phyloP scores from a whole-genome alignment of 2,329 filamentous ascomycete genomes.

The Chaetomium globosum region DNA sequence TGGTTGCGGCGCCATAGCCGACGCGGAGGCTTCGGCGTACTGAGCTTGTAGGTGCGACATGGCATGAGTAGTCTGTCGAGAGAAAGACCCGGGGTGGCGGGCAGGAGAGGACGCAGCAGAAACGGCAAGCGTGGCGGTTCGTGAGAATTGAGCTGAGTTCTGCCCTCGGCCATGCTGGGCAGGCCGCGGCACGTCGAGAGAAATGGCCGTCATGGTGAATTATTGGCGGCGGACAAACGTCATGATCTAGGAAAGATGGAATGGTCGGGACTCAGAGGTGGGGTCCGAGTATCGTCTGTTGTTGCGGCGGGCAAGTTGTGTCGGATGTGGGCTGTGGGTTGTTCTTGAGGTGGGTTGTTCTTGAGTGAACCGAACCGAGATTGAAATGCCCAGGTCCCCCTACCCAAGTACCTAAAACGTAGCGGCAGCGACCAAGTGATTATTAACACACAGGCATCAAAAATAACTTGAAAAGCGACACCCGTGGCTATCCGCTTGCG shows the following conservation, averaged over 20 bases:
- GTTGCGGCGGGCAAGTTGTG: neutral
- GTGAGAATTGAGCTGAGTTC: conserved; percentile 26
- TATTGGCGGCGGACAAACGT: conserved; percentile 15
- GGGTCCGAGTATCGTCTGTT: neutral
- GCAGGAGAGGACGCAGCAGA: conserved; percentile 29
- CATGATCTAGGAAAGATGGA: conserved; percentile 28
- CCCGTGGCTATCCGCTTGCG: neutral
- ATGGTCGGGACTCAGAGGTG: neutral
- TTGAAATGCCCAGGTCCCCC: too few relatives aligned
- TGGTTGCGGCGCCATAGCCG: neutral
- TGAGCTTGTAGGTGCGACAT: conserved; percentile 35
- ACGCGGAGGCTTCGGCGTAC: conserved; percentile 29
- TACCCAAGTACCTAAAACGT: neutral
- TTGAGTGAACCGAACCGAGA: too few relatives aligned
- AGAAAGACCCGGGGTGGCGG: conserved; percentile 27
- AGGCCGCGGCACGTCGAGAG: conserved; percentile 28
- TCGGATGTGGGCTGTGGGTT: neutral
- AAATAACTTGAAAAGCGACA: neutral
- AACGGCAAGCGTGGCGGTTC: conserved; percentile 22
- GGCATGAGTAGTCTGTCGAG: conserved; percentile 29
- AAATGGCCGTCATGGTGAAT: conserved; percentile 36
- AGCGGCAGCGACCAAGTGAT: neutral
- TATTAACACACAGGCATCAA: conserved; percentile 10
- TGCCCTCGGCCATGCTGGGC: conserved; percentile 29
- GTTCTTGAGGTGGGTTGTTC: too few relatives aligned